These are phyloP conservation scores for Bertia moriformis DNA, from an alignment of 2,329 filamentous ascomycete species.

Conservation along the genomic window DNA sequence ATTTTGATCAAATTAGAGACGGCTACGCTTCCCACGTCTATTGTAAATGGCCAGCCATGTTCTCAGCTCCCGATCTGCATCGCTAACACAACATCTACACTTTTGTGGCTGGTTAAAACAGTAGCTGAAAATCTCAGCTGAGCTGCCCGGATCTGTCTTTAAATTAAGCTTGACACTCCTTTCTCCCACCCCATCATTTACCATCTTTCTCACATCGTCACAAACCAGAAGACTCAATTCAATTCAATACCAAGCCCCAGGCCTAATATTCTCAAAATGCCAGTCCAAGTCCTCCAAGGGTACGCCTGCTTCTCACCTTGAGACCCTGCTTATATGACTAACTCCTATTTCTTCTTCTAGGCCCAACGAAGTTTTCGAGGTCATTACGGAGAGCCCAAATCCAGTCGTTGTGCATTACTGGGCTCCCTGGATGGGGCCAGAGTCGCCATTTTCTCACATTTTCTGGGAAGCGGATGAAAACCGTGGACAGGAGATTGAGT, in stretches of 20 bases:
- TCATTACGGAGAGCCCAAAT: neutral
- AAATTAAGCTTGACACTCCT: neutral
- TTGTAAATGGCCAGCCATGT: too few relatives aligned
- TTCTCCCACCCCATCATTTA: neutral
- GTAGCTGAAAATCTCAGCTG: neutral
- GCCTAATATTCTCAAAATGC: neutral
- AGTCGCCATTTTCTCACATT: neutral
- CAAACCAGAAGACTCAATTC: neutral
- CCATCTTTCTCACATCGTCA: neutral
- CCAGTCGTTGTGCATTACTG: neutral
- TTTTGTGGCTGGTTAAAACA: neutral
- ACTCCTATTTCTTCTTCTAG: neutral
- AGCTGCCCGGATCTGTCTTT: neutral
- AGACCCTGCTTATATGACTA: neutral
- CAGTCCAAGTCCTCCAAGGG: neutral
- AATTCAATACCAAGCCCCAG: neutral
- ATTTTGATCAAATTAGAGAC: too few relatives aligned
- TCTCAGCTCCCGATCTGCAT: too few relatives aligned
- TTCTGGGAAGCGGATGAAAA: neutral
- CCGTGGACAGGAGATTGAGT: neutral
- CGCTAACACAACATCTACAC: too few relatives aligned
- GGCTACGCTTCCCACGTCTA: too few relatives aligned
- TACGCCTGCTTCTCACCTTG: neutral
- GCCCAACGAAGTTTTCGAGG: neutral
- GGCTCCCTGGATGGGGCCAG: neutral